Conservation (phyloP, 768 basidiomycete genomes). For the Leccinum arenicola region DNA sequence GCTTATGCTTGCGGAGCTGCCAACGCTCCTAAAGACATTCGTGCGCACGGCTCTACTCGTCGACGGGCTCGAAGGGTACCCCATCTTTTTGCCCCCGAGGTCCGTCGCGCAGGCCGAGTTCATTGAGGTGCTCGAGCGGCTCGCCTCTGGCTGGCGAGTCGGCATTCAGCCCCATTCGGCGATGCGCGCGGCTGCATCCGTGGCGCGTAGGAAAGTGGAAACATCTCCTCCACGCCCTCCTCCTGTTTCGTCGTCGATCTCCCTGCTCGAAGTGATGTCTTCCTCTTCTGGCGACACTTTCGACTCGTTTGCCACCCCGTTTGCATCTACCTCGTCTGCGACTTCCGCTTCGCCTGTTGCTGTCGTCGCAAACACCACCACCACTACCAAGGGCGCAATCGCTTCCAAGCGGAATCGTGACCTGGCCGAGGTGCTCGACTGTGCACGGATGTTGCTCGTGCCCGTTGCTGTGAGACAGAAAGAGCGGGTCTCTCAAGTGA, state of each 20-base stretch:
- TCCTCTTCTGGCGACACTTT: slow-evolving; percentile 22
- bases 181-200: slow-evolving; percentile 26
- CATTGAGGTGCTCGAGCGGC: slow-evolving; percentile 77
- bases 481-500: slow-evolving; percentile 54
- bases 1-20: slow-evolving; percentile 77
- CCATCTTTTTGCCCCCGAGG: slow-evolving; percentile 81
- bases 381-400: not conserved
- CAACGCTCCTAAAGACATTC: slow-evolving; percentile 60
- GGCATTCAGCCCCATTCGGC: slow-evolving; percentile 60
- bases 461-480: slow-evolving; percentile 66
- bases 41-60: slow-evolving; percentile 63
- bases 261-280: slow-evolving; percentile 24
- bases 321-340: slow-evolving; percentile 24
- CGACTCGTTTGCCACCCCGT: slow-evolving; percentile 14
- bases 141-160: slow-evolving; percentile 71
- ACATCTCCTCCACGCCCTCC: slow-evolving; percentile 18
- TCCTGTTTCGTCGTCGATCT: slow-evolving; percentile 23
- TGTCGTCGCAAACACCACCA: not conserved
- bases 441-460: slow-evolving; percentile 66
- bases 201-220: slow-evolving; percentile 38
- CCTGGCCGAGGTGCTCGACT: slow-evolving; percentile 59
- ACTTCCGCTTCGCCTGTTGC: not conserved
- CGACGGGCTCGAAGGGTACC: slow-evolving; percentile 84
- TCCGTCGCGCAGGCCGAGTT: slow-evolving; percentile 92
- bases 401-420: slow-evolving; percentile 26